phyloP scores from a whole-genome alignment of 306 rosid genomes.

The Trichosanthes truncata region DNA sequence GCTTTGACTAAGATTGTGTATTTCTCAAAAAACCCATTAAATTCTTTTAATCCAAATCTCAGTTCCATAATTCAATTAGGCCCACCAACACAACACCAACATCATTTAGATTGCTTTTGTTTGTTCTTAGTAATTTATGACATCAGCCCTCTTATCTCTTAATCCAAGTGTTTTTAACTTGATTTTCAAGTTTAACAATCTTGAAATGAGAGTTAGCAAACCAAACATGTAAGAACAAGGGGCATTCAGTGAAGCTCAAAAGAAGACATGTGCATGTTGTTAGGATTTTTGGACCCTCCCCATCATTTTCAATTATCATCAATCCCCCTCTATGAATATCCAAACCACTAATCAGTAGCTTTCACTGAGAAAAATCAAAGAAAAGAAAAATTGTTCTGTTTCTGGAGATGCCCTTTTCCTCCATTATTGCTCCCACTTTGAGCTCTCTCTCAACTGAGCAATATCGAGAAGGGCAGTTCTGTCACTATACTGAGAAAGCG shows the following conservation, averaged over 20 bases:
- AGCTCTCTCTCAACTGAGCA: neutral
- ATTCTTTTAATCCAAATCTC: neutral
- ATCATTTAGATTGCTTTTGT: neutral
- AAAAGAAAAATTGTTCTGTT: neutral
- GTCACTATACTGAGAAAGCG: slow-evolving; percentile 1
- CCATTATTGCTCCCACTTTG: neutral
- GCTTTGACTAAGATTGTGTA: neutral
- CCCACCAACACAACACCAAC: neutral
- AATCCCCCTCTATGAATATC: neutral
- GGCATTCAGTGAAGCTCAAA: neutral
- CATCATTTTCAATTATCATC: neutral
- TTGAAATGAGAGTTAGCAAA: neutral
- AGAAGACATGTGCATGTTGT: slow-evolving; percentile 9
- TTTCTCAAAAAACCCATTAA: neutral
- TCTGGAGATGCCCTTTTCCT: slow-evolving; percentile 3
- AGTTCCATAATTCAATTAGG: neutral
- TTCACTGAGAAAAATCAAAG: neutral
- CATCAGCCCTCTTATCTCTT: neutral
- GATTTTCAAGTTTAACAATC: neutral
- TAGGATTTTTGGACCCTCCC: neutral
- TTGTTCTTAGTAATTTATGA: neutral
- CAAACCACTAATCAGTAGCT: neutral
- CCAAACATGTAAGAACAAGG: slow-evolving; percentile 1
- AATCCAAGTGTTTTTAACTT: neutral
- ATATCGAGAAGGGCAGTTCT: neutral